These are phyloP conservation scores for Colletotrichum gloeosporioides DNA, from an alignment of 2,329 filamentous ascomycete genomes.

Conservation along the genomic window DNA sequence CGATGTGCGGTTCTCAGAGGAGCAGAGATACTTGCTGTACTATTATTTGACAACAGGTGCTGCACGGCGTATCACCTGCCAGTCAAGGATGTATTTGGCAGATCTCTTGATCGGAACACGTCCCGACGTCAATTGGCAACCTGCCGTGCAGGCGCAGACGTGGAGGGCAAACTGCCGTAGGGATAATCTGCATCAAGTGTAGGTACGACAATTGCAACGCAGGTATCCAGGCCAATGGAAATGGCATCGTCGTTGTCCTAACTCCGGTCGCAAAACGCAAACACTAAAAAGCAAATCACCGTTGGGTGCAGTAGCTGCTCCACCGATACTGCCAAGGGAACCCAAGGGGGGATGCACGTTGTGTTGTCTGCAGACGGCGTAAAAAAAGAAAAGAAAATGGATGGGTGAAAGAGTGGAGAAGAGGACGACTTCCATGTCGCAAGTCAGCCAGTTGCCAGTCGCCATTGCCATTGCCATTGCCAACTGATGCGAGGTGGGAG, in stretches of 20 bases:
- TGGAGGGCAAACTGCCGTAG: background rate
- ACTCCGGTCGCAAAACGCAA: background rate
- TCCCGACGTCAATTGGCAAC: background rate
- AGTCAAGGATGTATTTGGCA: background rate
- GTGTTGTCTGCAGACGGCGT: constrained; percentile 8
- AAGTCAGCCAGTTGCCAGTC: background rate
- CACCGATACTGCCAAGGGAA: background rate
- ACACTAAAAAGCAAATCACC: constrained; percentile 6
- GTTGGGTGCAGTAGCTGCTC: constrained; percentile 1
- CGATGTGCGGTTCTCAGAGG: background rate
- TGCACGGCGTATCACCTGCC: background rate
- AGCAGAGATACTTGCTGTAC: background rate
- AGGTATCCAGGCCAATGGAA: background rate
- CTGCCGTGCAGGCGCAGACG: background rate
- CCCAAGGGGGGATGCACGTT: background rate
- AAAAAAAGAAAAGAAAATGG: background rate
- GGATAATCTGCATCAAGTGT: background rate
- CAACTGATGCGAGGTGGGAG: background rate
- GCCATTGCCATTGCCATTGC: background rate
- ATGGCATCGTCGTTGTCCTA: background rate
- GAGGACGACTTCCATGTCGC: background rate
- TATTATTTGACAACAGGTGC: background rate
- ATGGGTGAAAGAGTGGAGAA: background rate
- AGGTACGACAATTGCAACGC: background rate
- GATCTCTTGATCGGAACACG: background rate